A percentile compares a stretch with the other conserved stretches of the same genome.
These are phyloP conservation scores for Sporopachydermia lactativora DNA, from an alignment of 805 yeast genomes.

Conservation along the genomic window DNA sequence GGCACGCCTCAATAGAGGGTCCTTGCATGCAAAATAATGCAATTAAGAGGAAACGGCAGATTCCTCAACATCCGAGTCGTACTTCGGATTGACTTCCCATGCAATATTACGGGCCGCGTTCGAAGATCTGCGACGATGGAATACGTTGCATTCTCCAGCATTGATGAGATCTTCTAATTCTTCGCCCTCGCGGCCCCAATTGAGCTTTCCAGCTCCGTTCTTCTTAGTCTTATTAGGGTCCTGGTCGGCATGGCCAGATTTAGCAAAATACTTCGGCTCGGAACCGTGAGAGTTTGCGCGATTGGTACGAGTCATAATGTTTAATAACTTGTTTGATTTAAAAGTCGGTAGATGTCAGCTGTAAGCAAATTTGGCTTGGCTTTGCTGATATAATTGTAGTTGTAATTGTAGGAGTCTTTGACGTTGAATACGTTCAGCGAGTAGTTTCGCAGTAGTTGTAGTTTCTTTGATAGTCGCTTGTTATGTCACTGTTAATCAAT, in stretches of 20 bases:
- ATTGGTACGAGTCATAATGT: slow-evolving; percentile 58
- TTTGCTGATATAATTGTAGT: no score
- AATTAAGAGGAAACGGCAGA: background rate
- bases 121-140: slow-evolving; percentile 9
- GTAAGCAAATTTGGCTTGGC: no score
- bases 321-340: background rate
- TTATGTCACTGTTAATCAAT: no score
- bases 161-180: slow-evolving; percentile 53
- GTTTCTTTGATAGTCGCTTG: no score
- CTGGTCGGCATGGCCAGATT: slow-evolving; percentile 51
- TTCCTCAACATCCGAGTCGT: slow-evolving; percentile 2
- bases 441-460: no score
- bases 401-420: no score
- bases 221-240: slow-evolving; percentile 72
- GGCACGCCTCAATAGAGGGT: background rate
- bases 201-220: slow-evolving; percentile 73
- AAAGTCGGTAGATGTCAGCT: no score
- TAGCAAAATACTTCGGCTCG: slow-evolving; percentile 65
- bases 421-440: no score
- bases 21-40: no score
- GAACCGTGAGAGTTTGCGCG: slow-evolving; percentile 54
- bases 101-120: background rate
- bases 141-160: slow-evolving; percentile 34
- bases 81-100: slow-evolving; percentile 3
- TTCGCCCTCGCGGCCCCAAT: slow-evolving; percentile 80